Evolutionary conservation across 2,329 filamentous ascomycete species (phyloP).

Genomic region (Beauveria asiatica): DNA sequence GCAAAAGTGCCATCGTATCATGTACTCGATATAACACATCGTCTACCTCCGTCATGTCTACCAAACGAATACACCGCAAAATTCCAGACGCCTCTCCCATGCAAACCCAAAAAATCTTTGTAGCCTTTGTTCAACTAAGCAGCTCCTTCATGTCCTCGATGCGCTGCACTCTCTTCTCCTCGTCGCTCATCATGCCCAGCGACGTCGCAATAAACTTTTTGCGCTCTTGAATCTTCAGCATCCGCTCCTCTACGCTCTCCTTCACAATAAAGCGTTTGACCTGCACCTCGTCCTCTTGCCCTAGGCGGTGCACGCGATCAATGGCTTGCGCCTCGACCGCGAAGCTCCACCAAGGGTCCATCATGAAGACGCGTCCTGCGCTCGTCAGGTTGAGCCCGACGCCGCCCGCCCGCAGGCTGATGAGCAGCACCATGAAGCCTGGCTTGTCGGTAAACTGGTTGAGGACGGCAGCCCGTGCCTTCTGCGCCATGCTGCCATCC

Average conservation of each 20-base stretch:
- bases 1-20: not conserved
- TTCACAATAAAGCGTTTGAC: constrained; percentile 85
- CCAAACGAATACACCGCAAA: not conserved
- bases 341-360: constrained; percentile 99
- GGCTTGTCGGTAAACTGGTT: constrained; percentile 54
- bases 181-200: constrained; percentile 87
- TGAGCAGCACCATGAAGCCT: constrained; percentile 65
- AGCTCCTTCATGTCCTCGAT: constrained; percentile 94
- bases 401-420: constrained; percentile 82
- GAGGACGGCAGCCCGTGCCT: constrained; percentile 70
- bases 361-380: constrained; percentile 90
- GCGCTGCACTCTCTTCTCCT: constrained; percentile 80
- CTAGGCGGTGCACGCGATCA: constrained; percentile 95
- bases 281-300: constrained; percentile 76
- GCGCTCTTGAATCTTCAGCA: constrained; percentile 85
- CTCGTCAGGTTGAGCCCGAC: constrained; percentile 89
- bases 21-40: not conserved
- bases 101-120: not conserved
- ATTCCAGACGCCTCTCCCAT: not conserved
- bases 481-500: constrained; percentile 85
- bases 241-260: constrained; percentile 88
- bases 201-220: constrained; percentile 97
- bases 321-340: constrained; percentile 95
- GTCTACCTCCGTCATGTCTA: not conserved
- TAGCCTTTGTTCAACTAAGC: constrained; percentile 45